Evolutionary conservation across 2,329 filamentous ascomycete species (phyloP).

Genomic region (Setomelanomma holmii): DNA sequence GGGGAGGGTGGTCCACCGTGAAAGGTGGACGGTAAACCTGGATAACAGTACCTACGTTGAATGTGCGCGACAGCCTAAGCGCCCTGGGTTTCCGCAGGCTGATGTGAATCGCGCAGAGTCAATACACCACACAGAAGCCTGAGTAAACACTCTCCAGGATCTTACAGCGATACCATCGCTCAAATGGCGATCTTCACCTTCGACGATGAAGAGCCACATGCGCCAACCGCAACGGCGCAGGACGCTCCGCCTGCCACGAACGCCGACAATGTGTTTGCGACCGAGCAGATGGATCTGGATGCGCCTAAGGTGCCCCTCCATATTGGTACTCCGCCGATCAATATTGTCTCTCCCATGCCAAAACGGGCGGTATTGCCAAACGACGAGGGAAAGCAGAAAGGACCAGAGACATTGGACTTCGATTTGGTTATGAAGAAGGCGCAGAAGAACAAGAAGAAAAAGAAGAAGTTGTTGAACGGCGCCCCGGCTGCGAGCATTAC

Average conservation of each 20-base stretch:
- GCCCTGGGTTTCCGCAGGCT: constrained; percentile 24
- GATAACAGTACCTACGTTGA: constrained; percentile 25
- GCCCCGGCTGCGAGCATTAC: constrained; percentile 47
- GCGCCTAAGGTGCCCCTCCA: constrained; percentile 26
- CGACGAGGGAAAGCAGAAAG: constrained; percentile 30
- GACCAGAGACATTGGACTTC: constrained; percentile 48
- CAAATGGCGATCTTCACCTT: constrained; percentile 46
- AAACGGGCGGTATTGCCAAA: constrained; percentile 34
- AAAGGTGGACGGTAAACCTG: constrained; percentile 60
- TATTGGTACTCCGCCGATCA: constrained; percentile 47
- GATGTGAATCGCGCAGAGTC: constrained; percentile 33
- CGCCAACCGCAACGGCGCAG: constrained; percentile 20
- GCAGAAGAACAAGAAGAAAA: constrained; percentile 49
- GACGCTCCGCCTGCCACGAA: constrained; percentile 10
- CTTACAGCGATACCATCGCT: constrained; percentile 17
- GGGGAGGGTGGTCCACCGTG: constrained; percentile 59
- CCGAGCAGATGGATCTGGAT: constrained; percentile 36
- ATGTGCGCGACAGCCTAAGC: constrained; percentile 29
- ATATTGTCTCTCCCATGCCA: constrained; percentile 42
- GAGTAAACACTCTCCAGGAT: constrained; percentile 9
- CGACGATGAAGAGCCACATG: constrained; percentile 42
- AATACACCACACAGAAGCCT: constrained; percentile 17
- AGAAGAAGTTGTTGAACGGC: constrained; percentile 42
- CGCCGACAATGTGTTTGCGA: constrained; percentile 25
- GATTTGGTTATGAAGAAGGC: constrained; percentile 47